Percentiles rank a stretch among this genome's conserved stretches.
phyloP scores from a whole-genome alignment of 768 basidiomycete species.

The Pulveroboletus ravenelii region DNA sequence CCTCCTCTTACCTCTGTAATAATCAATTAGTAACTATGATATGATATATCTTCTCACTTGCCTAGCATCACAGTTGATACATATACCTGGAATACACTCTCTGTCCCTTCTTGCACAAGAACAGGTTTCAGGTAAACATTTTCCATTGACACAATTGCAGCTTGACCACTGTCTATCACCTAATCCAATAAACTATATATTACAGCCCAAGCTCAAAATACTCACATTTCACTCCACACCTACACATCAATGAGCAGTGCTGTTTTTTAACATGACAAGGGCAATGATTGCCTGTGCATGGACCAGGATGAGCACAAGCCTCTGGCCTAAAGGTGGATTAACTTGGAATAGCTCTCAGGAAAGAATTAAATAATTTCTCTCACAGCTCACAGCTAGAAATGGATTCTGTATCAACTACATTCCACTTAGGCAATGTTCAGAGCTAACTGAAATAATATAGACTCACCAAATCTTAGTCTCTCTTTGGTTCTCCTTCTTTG shows the following conservation, averaged over 20 bases:
- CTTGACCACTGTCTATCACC: conserved; percentile 15
- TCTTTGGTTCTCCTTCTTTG: conserved; percentile 2
- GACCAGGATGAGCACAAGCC: conserved; percentile 46
- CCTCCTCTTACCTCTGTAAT: conserved; percentile 21
- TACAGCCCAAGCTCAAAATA: background rate
- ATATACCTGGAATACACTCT: conserved; percentile 55
- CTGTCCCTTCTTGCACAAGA: conserved; percentile 31
- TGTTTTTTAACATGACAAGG: conserved; percentile 35
- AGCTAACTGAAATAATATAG: background rate
- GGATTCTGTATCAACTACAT: conserved; percentile 7
- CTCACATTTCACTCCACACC: conserved; percentile 42
- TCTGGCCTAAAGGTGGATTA: conserved; percentile 17
- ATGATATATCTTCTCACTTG: conserved; percentile 11
- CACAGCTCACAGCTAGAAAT: conserved; percentile 3
- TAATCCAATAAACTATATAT: background rate
- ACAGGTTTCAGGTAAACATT: conserved; percentile 27
- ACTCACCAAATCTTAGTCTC: conserved; percentile 16
- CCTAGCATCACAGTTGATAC: conserved; percentile 42
- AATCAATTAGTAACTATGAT: background rate
- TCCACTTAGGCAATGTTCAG: background rate
- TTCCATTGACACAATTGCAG: conserved; percentile 27
- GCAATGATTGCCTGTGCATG: conserved; percentile 40
- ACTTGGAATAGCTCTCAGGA: background rate
- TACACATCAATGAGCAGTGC: conserved; percentile 46
- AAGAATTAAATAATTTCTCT: background rate